Evolutionary conservation across 1,284 basidiomycete species (phyloP).

Genomic region (Boletus semigastroideus): DNA sequence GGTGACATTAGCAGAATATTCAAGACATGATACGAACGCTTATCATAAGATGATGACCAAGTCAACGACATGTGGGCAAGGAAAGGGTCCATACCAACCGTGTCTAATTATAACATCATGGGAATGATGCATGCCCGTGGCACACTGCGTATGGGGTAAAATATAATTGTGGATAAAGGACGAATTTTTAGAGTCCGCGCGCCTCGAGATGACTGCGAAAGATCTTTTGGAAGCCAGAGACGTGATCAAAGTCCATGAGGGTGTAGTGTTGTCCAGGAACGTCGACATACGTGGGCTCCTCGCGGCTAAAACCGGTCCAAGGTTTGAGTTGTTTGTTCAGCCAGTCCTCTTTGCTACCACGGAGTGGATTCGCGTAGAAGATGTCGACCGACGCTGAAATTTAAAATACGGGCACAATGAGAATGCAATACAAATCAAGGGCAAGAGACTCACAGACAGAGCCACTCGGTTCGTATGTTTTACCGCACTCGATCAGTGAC

Average conservation of each 20-base stretch:
- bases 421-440: neutral
- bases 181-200: constrained; percentile 21
- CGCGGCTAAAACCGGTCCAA: constrained; percentile 28
- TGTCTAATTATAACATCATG: no score
- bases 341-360: constrained; percentile 34
- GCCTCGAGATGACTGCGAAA: constrained; percentile 31
- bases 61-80: neutral
- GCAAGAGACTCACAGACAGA: constrained; percentile 26
- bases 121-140: no score
- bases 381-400: constrained; percentile 23
- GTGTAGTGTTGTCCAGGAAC: constrained; percentile 35
- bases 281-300: constrained; percentile 27
- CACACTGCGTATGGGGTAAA: no score
- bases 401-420: neutral
- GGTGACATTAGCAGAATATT: no score
- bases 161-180: no score
- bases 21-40: neutral
- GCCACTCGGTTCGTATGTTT: constrained; percentile 24
- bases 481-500: constrained; percentile 33
- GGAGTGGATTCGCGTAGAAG: constrained; percentile 33
- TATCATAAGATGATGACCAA: neutral
- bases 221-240: constrained; percentile 34
- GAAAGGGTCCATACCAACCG: neutral
- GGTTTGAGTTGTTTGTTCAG: constrained; percentile 36
- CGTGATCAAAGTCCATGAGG: constrained; percentile 36